Conservation (phyloP, 768 basidiomycete species). For the Russula emetica region DNA sequence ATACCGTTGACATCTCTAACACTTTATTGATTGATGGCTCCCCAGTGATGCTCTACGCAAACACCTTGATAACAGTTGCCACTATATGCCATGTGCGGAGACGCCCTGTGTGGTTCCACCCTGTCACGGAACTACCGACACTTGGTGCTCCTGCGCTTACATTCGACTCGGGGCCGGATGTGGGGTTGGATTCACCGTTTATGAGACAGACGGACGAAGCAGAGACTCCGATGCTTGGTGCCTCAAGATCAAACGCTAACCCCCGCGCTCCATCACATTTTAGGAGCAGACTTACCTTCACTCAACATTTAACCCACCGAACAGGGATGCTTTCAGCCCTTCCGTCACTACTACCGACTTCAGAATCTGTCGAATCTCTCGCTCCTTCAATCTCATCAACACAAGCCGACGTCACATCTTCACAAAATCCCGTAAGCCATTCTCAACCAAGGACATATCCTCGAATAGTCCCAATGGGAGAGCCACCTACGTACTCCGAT, state of each 20-base stretch:
- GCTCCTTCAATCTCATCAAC: background rate
- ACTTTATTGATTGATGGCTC: constrained; percentile 1
- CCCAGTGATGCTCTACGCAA: constrained; percentile 24
- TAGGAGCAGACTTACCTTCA: constrained; percentile 11
- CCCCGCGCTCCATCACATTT: constrained; percentile 6
- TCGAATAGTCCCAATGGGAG: constrained; percentile 5
- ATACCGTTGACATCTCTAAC: background rate
- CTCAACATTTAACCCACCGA: background rate
- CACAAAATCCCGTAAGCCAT: background rate
- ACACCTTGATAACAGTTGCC: constrained; percentile 24
- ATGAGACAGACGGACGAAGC: constrained; percentile 8
- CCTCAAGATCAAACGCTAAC: background rate
- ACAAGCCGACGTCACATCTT: background rate
- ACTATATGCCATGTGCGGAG: constrained; percentile 25
- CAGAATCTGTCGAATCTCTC: constrained; percentile 9
- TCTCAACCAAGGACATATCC: background rate
- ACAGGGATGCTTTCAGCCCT: too few relatives aligned
- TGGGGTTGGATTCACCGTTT: background rate
- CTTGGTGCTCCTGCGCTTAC: constrained; percentile 20
- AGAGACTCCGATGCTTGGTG: background rate
- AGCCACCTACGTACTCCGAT: constrained; percentile 17
- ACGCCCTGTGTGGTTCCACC: constrained; percentile 10
- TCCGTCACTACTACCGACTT: background rate
- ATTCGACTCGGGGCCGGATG: constrained; percentile 7
- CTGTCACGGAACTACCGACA: constrained; percentile 15